Conservation (phyloP, 305 asterid genomes). For the Fraxinus paxiana region DNA sequence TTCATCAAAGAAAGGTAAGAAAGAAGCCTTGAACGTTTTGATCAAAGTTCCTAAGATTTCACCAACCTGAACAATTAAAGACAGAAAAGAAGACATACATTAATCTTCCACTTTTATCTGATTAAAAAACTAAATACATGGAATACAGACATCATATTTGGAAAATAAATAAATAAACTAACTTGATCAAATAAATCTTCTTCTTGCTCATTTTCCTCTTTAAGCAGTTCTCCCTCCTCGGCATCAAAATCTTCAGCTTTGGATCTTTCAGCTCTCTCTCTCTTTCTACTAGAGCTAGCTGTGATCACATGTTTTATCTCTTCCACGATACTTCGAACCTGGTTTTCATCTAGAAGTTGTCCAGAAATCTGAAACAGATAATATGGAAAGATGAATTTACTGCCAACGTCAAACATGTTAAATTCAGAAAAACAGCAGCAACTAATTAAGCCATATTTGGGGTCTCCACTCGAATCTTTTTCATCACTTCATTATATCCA, state of each 20-base stretch:
- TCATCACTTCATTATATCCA: background rate
- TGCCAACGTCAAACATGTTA: conserved; percentile 6
- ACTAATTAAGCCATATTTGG: background rate
- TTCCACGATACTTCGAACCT: conserved; percentile 79
- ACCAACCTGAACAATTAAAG: conserved; percentile 54
- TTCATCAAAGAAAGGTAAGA: conserved; percentile 86
- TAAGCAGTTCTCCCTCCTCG: conserved; percentile 82
- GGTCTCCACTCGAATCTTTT: background rate
- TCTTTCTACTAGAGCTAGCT: conserved; percentile 80
- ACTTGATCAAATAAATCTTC: conserved; percentile 96
- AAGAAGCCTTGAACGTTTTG: conserved; percentile 69
- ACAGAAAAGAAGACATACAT: background rate
- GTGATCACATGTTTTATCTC: conserved; percentile 80
- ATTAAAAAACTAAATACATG: conserved; percentile 4
- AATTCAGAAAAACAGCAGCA: background rate
- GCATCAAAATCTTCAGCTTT: conserved; percentile 94
- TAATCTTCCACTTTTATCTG: background rate
- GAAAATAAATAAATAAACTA: conserved; percentile 20
- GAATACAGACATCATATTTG: background rate
- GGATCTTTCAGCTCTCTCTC: conserved; percentile 71
- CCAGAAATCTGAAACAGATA: conserved; percentile 59
- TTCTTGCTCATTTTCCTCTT: conserved; percentile 92
- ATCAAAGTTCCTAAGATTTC: conserved; percentile 78
- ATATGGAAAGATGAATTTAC: conserved; percentile 5
- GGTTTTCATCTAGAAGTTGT: conserved; percentile 68